Percentiles rank a stretch among this genome's conserved stretches.
phyloP scores from a whole-genome alignment of 139 green algal genomes.

The Gonium pectorale region DNA sequence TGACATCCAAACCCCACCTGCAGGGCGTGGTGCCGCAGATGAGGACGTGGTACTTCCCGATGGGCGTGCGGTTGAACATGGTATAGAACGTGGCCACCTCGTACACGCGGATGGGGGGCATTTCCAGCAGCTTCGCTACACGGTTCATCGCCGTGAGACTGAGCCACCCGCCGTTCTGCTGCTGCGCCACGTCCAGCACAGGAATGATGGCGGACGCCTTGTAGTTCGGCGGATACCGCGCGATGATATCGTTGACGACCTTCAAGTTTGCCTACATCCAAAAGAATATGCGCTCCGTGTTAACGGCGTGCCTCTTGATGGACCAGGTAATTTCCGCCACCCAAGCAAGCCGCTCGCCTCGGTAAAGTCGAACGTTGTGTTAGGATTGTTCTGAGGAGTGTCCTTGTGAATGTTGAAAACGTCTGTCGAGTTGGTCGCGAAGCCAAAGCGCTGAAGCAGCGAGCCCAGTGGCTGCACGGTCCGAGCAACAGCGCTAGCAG shows the following conservation, averaged over 20 bases:
- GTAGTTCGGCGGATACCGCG: constrained; percentile 95
- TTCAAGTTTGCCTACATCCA: constrained; percentile 56
- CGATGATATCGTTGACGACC: constrained; percentile 81
- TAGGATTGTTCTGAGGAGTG: constrained; percentile 83
- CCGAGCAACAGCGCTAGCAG: background rate
- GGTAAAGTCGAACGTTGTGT: constrained; percentile 90
- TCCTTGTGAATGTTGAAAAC: constrained; percentile 90
- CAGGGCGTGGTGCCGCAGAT: constrained; percentile 98
- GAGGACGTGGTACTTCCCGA: constrained; percentile 98
- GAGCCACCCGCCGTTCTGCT: constrained; percentile 96
- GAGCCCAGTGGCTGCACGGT: constrained; percentile 22
- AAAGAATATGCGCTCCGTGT: too few relatives aligned
- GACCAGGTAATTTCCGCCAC: too few relatives aligned
- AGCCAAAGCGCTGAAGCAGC: constrained; percentile 47
- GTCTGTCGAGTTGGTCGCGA: constrained; percentile 92
- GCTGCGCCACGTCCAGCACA: constrained; percentile 96
- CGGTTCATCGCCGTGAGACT: constrained; percentile 93
- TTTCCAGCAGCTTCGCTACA: constrained; percentile 87
- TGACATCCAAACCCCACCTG: too few relatives aligned
- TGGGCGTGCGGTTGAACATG: constrained; percentile 98
- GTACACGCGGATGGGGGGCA: constrained; percentile 95
- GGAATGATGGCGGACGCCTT: constrained; percentile 95
- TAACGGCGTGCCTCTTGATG: too few relatives aligned
- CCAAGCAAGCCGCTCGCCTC: constrained; percentile 35
- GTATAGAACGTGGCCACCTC: constrained; percentile 98